phyloP scores from a whole-genome alignment of 495 filamentous ascomycete species.

The Neurospora sp. region DNA sequence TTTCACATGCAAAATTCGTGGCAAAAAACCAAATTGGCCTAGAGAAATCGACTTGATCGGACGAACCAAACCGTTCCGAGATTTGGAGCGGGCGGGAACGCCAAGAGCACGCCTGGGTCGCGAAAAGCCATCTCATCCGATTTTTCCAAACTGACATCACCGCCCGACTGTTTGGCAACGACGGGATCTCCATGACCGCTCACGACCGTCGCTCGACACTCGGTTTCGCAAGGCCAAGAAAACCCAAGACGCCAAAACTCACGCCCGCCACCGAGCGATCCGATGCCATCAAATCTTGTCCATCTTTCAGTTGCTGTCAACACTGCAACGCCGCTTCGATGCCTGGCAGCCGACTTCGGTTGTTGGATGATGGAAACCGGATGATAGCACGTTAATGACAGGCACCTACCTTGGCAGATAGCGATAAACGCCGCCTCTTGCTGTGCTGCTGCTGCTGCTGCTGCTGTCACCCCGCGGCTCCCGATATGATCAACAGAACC shows the following conservation, averaged over 20 bases:
- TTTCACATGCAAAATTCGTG: background rate
- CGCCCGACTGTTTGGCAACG: background rate
- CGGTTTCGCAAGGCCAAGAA: background rate
- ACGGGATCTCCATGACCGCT: background rate
- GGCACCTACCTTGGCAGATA: background rate
- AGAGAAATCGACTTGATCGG: background rate
- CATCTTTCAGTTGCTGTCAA: background rate
- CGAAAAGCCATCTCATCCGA: background rate
- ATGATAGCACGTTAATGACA: background rate
- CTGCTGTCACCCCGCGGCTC: background rate
- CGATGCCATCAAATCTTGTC: background rate
- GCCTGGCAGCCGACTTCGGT: background rate
- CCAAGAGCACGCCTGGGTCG: background rate
- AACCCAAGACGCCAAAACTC: background rate
- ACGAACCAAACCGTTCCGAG: background rate
- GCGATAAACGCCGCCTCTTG: background rate
- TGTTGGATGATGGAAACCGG: background rate
- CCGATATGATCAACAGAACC: background rate
- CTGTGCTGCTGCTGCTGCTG: background rate
- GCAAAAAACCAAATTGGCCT: background rate
- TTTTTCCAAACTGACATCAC: background rate
- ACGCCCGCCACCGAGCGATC: background rate
- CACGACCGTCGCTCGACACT: background rate
- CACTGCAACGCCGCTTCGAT: background rate
- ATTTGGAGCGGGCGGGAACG: background rate